Evolutionary conservation across 768 basidiomycete species (phyloP).

Genomic region (Collybiopsis luxurians): DNA sequence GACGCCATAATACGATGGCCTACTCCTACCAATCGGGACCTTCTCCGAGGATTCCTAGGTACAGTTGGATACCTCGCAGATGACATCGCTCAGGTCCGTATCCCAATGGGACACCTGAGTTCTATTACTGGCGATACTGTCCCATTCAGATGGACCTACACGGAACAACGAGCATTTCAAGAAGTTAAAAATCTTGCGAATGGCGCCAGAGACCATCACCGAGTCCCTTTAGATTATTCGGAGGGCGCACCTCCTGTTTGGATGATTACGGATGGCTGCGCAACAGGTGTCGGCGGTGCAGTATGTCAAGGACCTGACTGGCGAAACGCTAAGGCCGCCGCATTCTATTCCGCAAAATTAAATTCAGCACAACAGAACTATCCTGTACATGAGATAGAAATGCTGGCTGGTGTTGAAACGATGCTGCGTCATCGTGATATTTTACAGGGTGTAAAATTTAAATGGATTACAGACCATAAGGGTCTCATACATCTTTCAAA

Average conservation of each 20-base stretch:
- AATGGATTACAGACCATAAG: conserved; percentile 7
- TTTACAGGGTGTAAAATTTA: conserved; percentile 26
- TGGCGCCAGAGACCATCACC: conserved; percentile 15
- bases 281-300: conserved; percentile 26
- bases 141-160: conserved; percentile 1
- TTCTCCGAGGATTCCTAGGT: conserved; percentile 28
- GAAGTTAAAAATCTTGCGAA: background rate
- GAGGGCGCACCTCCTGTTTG: conserved; percentile 17
- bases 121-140: conserved; percentile 6
- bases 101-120: conserved; percentile 24
- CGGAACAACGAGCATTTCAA: conserved; percentile 4
- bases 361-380: conserved; percentile 34
- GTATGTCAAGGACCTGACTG: conserved; percentile 22
- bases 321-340: conserved; percentile 21
- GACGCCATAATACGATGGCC: conserved; percentile 25
- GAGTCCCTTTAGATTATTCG: conserved; percentile 18
- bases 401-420: conserved; percentile 32
- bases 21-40: conserved; percentile 20
- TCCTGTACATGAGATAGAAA: too few species aligned
- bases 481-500: background rate
- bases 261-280: conserved; percentile 29
- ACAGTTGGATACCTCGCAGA: conserved; percentile 27
- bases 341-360: conserved; percentile 35
- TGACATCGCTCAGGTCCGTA: conserved; percentile 17
- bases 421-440: conserved; percentile 27